Evolutionary conservation across 768 basidiomycete genomes (phyloP), one percentile per base, ranked within the genome.

Genomic region (Psilocybe cubensis): DNA sequence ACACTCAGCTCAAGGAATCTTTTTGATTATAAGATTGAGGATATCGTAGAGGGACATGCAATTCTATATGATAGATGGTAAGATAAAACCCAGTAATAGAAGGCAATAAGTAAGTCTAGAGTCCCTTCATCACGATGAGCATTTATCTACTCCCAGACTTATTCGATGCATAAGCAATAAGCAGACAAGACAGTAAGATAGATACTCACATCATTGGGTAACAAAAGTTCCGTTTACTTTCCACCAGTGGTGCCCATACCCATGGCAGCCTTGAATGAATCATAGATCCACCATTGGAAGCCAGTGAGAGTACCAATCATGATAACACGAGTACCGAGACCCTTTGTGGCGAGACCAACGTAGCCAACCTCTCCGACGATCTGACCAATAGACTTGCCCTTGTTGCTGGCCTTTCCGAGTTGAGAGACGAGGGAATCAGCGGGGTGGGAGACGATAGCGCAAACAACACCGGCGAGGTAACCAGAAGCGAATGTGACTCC

Each of bases 211-310:
- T 43, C 49, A 54, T 52, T 40, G 54, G 56, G 43, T 57, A 56
- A 23, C 14, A 21, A 43, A 31, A 33, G 24, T 35, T 54, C 12
- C 20, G 60, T 74, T 75, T 88, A 93, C 77, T 93, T 93, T 73
- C 91, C 91, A 78, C 91, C 91, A 33, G 91, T 92, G 52, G 91
- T 93, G 58, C 91, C 91, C 73, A 93, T 80, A 68, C 91, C 91
- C 88, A 93, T 89, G 51, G 87, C 70, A 23, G 83, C 57, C 81
- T 94, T 94, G 85, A 93, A 94, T 49, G 84, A 79, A 71, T 94
- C 93, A 72, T 94, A 94, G 75, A 94, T 92, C 90, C 92, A 93
- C 91, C 91, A 92, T 81, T 92, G 89, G 89, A 91, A 91, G 68
- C 90, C 92, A 78, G 75, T 80, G 61, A 80, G 70, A 57, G 76